A percentile compares a stretch with the other conserved stretches of the same genome.
These are phyloP conservation scores for sunflower (Helianthus annuus) DNA, from an alignment of 129 eudicot genomes.

Conservation along the genomic window HanXRQr2.0-SUNRISE NC_035446.2:141129603-141130102, in stretches of 20 bases:
- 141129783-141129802: background rate
- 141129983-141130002: background rate
- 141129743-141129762: too few species aligned
- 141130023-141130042: background rate
- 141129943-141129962: background rate
- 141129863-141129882: background rate
- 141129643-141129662: too few species aligned
- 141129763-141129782: too few species aligned
- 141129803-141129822: background rate
- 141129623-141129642: too few species aligned
- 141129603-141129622: too few species aligned
- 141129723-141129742: too few species aligned
- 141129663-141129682: too few species aligned
- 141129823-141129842: background rate
- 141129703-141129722: too few species aligned
- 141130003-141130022: background rate
- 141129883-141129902: too few species aligned
- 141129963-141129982: background rate
- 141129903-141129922: background rate
- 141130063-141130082: background rate
- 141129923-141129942: background rate
- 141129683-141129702: too few species aligned
- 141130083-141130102: background rate
- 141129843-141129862: slow-evolving; percentile 18
- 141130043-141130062: slow-evolving; percentile 1